Percentiles rank a stretch among this genome's conserved stretches.
Evolutionary conservation across 805 yeast genomes (phyloP).

Genomic region (Zygosaccharomyces pseudorouxii): DNA sequence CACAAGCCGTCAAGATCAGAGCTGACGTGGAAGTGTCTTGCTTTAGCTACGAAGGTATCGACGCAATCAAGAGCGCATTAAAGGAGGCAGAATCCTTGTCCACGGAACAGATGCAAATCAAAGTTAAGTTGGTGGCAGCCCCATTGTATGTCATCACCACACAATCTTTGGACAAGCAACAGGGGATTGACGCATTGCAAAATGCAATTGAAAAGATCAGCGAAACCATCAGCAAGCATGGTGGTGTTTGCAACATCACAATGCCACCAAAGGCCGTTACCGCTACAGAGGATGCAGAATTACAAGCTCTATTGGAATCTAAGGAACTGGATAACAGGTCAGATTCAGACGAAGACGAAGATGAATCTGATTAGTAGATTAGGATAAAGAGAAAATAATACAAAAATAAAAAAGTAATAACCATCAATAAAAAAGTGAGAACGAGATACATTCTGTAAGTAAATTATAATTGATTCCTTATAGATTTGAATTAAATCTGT

Average conservation of each 20-base stretch:
- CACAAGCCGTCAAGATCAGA: constrained; percentile 95
- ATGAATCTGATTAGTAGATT: constrained; percentile 40
- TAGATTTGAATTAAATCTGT: background rate
- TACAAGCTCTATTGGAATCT: constrained; percentile 90
- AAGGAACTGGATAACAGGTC: constrained; percentile 85
- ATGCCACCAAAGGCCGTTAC: constrained; percentile 99
- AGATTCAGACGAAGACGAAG: constrained; percentile 75
- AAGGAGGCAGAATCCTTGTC: constrained; percentile 79
- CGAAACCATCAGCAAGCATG: constrained; percentile 62
- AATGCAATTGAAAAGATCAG: constrained; percentile 74
- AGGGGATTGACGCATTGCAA: constrained; percentile 76
- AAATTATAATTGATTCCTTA: background rate
- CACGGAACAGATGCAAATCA: constrained; percentile 81
- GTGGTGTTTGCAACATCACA: constrained; percentile 85
- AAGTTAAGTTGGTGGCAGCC: constrained; percentile 94
- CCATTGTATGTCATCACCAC: constrained; percentile 93
- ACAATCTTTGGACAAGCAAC: constrained; percentile 85
- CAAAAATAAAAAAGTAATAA: background rate
- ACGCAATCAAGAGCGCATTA: constrained; percentile 89
- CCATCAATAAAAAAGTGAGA: background rate
- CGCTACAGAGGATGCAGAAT: constrained; percentile 96
- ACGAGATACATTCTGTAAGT: background rate
- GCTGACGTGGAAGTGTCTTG: constrained; percentile 99
- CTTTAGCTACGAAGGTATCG: constrained; percentile 95
- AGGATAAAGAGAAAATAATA: background rate